These are phyloP conservation scores for Teratosphaeria nubilosa DNA, from an alignment of 2,329 filamentous ascomycete genomes.

Conservation along the genomic window DNA sequence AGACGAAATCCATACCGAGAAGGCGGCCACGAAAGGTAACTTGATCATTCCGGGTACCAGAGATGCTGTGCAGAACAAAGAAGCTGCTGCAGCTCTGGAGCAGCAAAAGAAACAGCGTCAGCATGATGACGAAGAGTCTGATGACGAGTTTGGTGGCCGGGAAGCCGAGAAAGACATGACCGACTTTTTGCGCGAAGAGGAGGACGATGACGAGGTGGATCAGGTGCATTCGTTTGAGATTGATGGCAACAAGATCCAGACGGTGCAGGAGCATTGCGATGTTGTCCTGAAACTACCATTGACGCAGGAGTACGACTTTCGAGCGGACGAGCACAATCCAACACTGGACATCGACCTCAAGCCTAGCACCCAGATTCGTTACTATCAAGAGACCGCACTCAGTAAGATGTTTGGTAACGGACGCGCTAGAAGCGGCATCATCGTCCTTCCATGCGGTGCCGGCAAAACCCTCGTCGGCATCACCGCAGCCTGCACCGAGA, in stretches of 20 bases:
- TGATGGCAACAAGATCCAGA: slow-evolving; percentile 67
- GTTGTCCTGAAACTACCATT: slow-evolving; percentile 78
- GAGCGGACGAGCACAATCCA: slow-evolving; percentile 78
- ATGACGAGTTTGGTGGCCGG: slow-evolving; percentile 43
- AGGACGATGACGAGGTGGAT: slow-evolving; percentile 77
- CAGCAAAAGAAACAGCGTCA: slow-evolving; percentile 32
- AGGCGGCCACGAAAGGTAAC: slow-evolving; percentile 74
- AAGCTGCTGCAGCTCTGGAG: slow-evolving; percentile 48
- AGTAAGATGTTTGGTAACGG: slow-evolving; percentile 99
- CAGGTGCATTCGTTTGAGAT: slow-evolving; percentile 93
- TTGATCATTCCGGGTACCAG: slow-evolving; percentile 92
- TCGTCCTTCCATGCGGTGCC: slow-evolving; percentile 90
- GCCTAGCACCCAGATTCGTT: slow-evolving; percentile 79
- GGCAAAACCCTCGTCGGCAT: slow-evolving; percentile 98
- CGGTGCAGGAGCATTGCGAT: slow-evolving; percentile 73
- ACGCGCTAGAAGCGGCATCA: slow-evolving; percentile 92
- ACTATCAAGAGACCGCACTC: slow-evolving; percentile 92
- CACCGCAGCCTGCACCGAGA: slow-evolving; percentile 93
- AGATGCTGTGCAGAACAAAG: slow-evolving; percentile 77
- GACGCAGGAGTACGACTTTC: slow-evolving; percentile 94
- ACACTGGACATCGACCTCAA: slow-evolving; percentile 89
- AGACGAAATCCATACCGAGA: slow-evolving; percentile 65
- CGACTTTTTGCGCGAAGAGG: slow-evolving; percentile 57
- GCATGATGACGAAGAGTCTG: slow-evolving; percentile 41
- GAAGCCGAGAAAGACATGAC: slow-evolving; percentile 50